Base-by-base conservation (phyloP, 2,329 filamentous ascomycete genomes). In the Alternaria panax region DNA sequence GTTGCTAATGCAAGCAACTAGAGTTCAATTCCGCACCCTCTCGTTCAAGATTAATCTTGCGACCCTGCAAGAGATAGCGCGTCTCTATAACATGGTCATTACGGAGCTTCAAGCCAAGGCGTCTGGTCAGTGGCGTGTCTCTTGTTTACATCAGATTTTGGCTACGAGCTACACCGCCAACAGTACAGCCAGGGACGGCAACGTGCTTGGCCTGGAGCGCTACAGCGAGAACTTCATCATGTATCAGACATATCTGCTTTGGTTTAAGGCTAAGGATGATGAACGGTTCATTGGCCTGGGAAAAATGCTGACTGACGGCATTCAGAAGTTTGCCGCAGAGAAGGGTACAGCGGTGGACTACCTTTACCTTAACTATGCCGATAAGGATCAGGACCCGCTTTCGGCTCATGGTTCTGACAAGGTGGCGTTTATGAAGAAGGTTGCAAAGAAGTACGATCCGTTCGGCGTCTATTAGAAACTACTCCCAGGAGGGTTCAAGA, bases 401-500 rank as follows among this genome's bases (percentile, higher is more conserved):
- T 60, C 65, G n/a, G 73, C 76, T 25, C 83, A 83, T 59, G 80
- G 81, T 1, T 28, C 62, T 20, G 64, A 63, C 6, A 83, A 79
- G 47, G 64, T 75, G 20, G 57, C 64, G 25, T 70, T 67, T 27
- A 67, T 83, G 54, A 64, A 66, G 46, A 60, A 64, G 3, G 71
- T 79, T 5, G 70, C 74, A 2, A 58, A 51, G 18, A 75, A 73
- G 56, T 81, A 80, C 56, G 81, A 83, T 57, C 78, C 80, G 0
- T 52, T 63, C 2, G 64, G 68, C 1, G 64, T 82, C 3, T 82
- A 79, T 54, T 78, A 81, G 66, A 77, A 43, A 8, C 60, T 76
- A 20, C 67, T 75, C 34, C 78, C 79, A 1, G 80, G 80, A 16
- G 76, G 78, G 24, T 82, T 81, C 63, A 83, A 83, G 68, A 66